Conservation (phyloP, 352 stramenopile species). For the Pythium scleroteichum region DNA sequence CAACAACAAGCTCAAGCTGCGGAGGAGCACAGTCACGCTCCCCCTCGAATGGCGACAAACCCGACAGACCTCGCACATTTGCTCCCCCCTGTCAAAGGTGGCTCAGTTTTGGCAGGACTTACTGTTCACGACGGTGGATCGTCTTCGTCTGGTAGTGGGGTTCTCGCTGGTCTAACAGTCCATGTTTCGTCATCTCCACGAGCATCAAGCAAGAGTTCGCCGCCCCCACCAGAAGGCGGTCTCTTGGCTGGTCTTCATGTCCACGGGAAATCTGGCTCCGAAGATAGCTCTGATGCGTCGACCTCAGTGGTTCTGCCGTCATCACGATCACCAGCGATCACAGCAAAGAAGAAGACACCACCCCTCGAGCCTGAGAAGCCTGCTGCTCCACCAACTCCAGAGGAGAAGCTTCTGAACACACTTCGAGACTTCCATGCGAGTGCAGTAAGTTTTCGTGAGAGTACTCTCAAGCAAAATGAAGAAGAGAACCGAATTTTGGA, state of each 20-base stretch:
- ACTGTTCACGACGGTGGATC: slow-evolving; percentile 47
- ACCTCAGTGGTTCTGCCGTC: slow-evolving; percentile 28
- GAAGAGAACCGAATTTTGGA: slow-evolving; percentile 75
- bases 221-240: slow-evolving; percentile 25
- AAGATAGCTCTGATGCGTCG: slow-evolving; percentile 25
- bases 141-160: slow-evolving; percentile 28
- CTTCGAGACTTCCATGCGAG: slow-evolving; percentile 77
- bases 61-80: slow-evolving; percentile 69
- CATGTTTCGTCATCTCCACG: slow-evolving; percentile 42
- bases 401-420: slow-evolving; percentile 67
- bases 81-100: slow-evolving; percentile 48
- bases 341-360: slow-evolving; percentile 32
- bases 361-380: slow-evolving; percentile 24
- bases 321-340: not conserved
- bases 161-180: slow-evolving; percentile 72
- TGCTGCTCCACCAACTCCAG: slow-evolving; percentile 44
- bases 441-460: slow-evolving; percentile 65
- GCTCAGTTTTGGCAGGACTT: slow-evolving; percentile 63
- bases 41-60: slow-evolving; percentile 34
- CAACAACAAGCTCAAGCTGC: slow-evolving; percentile 2
- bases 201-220: slow-evolving; percentile 26
- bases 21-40: slow-evolving; percentile 22
- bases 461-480: slow-evolving; percentile 65
- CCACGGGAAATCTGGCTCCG: slow-evolving; percentile 29
- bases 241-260: slow-evolving; percentile 58